Conservation (phyloP, 352 stramenopile species). For the Phytophthora chlamydospora region DNA sequence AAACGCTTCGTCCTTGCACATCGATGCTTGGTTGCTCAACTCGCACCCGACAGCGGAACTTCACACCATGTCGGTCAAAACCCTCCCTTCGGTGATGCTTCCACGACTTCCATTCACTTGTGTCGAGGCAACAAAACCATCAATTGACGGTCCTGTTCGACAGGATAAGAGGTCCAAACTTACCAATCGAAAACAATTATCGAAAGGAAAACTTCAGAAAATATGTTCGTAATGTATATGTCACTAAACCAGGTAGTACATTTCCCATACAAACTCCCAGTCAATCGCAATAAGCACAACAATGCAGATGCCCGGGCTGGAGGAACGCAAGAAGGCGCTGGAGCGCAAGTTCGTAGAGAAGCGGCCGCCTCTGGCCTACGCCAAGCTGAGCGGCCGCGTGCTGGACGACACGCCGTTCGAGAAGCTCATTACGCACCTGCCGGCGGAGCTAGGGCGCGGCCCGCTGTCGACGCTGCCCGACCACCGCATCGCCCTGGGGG, state of each 20-base stretch:
- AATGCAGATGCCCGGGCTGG: slow-evolving; percentile 31
- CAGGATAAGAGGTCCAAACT: too few species aligned
- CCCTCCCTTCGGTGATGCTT: too few species aligned
- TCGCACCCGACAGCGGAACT: too few species aligned
- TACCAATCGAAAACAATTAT: too few species aligned
- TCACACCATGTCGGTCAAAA: too few species aligned
- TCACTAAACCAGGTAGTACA: slow-evolving; percentile 1
- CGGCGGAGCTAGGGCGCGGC: slow-evolving; percentile 73
- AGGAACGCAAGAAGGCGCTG: slow-evolving; percentile 79
- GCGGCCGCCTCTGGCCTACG: slow-evolving; percentile 80
- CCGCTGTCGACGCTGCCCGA: slow-evolving; percentile 42
- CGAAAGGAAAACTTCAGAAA: too few species aligned
- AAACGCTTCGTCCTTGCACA: background rate
- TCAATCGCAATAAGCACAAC: background rate
- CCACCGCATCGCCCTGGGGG: slow-evolving; percentile 66
- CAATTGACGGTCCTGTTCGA: too few species aligned
- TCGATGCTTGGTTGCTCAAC: too few species aligned
- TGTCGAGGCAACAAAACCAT: too few species aligned
- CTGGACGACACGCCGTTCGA: slow-evolving; percentile 72
- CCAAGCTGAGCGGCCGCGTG: slow-evolving; percentile 71
- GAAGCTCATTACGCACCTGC: slow-evolving; percentile 79
- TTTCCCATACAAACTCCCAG: background rate
- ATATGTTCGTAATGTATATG: background rate
- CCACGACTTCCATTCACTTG: too few species aligned
- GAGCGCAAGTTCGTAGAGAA: slow-evolving; percentile 82